Evolutionary conservation across 805 yeast species (phyloP).

Genomic region (Groenewaldozyma salmanticensis): DNA sequence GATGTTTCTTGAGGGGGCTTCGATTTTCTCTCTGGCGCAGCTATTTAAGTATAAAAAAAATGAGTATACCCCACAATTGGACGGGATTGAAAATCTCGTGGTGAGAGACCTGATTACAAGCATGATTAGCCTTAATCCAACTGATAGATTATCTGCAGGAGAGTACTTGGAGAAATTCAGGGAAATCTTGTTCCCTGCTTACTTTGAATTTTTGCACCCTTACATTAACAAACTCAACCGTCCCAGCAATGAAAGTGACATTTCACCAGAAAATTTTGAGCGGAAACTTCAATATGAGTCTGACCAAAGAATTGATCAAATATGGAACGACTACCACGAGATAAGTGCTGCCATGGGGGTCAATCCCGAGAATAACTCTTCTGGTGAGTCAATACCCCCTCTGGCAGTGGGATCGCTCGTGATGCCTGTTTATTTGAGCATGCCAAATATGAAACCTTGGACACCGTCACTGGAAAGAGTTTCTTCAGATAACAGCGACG

Average conservation of each 20-base stretch:
- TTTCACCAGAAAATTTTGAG: constrained; percentile 7
- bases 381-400: neutral
- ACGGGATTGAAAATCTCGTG: constrained; percentile 40
- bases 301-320: constrained; percentile 47
- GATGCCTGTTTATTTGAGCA: constrained; percentile 12
- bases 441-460: constrained; percentile 16
- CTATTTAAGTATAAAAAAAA: constrained; percentile 69
- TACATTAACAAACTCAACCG: constrained; percentile 41
- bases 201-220: constrained; percentile 57
- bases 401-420: neutral
- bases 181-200: constrained; percentile 50
- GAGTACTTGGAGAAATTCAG: constrained; percentile 43
- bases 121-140: constrained; percentile 60
- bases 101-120: constrained; percentile 47
- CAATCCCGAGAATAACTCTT: neutral
- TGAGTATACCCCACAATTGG: constrained; percentile 56
- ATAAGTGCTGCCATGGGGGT: constrained; percentile 25
- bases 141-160: constrained; percentile 44
- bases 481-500: constrained; percentile 25
- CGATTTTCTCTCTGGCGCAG: constrained; percentile 79
- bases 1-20: constrained; percentile 73
- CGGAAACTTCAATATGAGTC: constrained; percentile 31
- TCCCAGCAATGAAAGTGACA: too few relatives aligned
- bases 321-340: constrained; percentile 50
- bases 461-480: constrained; percentile 11